These are phyloP conservation scores for Chlorella sp. DNA, from an alignment of 139 green algal species.

Conservation along the genomic window DNA sequence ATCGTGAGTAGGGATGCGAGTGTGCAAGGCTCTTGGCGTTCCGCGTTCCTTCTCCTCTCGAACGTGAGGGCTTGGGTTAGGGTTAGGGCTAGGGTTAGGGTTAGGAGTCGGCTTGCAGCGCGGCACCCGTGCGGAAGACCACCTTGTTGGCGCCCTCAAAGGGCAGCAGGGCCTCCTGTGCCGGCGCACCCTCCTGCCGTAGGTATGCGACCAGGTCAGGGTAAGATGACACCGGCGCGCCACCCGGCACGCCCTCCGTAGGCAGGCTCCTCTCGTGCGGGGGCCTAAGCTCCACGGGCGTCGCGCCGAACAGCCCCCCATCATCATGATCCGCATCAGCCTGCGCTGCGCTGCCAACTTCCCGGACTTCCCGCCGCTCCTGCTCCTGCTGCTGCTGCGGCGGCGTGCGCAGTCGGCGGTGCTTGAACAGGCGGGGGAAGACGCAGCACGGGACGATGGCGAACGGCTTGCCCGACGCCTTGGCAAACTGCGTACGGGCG, in stretches of 20 bases:
- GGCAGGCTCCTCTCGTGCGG: background rate
- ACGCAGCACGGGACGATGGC: conserved; percentile 58
- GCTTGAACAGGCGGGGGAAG: conserved; percentile 41
- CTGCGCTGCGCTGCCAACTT: background rate
- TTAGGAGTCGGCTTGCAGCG: too few relatives aligned
- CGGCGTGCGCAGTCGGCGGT: conserved; percentile 18
- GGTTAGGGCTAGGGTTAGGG: too few relatives aligned
- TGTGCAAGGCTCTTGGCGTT: too few relatives aligned
- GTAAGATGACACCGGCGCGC: conserved; percentile 28
- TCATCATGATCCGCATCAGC: background rate
- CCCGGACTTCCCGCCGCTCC: background rate
- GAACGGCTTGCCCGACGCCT: conserved; percentile 48
- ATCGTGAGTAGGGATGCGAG: too few relatives aligned
- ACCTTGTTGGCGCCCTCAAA: conserved; percentile 39
- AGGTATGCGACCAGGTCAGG: conserved; percentile 33
- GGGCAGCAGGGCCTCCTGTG: conserved; percentile 2
- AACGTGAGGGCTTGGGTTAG: too few relatives aligned
- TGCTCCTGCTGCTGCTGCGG: background rate
- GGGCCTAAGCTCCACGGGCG: background rate
- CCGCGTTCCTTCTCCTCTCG: too few relatives aligned
- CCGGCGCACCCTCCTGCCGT: conserved; percentile 3
- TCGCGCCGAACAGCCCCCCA: background rate
- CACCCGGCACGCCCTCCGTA: background rate
- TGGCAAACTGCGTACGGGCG: too few relatives aligned
- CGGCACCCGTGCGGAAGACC: conserved; percentile 20